phyloP scores from a whole-genome alignment of 2,329 filamentous ascomycete species.

The Neophaeococcomyces aloes region DNA sequence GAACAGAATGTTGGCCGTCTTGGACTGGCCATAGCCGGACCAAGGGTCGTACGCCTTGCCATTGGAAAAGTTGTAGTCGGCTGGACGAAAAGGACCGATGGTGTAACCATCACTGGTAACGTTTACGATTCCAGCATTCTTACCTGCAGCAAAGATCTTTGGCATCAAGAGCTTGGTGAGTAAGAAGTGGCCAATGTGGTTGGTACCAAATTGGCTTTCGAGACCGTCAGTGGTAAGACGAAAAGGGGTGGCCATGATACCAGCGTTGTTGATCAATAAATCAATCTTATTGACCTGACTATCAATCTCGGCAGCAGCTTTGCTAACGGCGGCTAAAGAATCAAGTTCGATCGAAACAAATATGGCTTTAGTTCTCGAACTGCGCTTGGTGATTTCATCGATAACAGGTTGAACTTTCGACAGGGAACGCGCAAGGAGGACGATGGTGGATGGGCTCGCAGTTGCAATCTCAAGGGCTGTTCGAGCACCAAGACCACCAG shows the following conservation, averaged over 20 bases:
- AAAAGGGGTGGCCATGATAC: conserved; percentile 29
- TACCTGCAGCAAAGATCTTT: conserved; percentile 24
- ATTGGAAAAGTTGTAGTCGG: conserved; percentile 27
- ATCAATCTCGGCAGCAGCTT: conserved; percentile 16
- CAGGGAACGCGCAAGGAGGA: conserved; percentile 23
- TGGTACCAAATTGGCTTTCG: conserved; percentile 32
- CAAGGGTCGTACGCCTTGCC: conserved; percentile 27
- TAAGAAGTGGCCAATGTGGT: conserved; percentile 32
- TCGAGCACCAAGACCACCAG: conserved; percentile 22
- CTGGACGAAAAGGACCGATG: conserved; percentile 25
- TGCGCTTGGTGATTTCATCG: conserved; percentile 14
- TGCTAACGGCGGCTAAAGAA: conserved; percentile 15
- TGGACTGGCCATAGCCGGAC: conserved; percentile 35
- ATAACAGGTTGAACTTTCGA: conserved; percentile 22
- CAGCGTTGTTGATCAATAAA: conserved; percentile 37
- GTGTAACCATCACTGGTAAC: conserved; percentile 23
- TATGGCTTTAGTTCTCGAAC: conserved; percentile 10
- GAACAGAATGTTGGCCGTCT: conserved; percentile 37
- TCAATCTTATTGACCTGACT: conserved; percentile 24
- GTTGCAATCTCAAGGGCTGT: conserved; percentile 23
- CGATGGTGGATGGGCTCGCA: conserved; percentile 22
- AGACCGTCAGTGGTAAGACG: conserved; percentile 24
- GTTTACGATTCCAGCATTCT: conserved; percentile 23
- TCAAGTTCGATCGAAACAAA: conserved; percentile 17
- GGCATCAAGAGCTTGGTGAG: conserved; percentile 32